Conservation (phyloP, 352 stramenopile species). For the Globisporangium parvum region DNA sequence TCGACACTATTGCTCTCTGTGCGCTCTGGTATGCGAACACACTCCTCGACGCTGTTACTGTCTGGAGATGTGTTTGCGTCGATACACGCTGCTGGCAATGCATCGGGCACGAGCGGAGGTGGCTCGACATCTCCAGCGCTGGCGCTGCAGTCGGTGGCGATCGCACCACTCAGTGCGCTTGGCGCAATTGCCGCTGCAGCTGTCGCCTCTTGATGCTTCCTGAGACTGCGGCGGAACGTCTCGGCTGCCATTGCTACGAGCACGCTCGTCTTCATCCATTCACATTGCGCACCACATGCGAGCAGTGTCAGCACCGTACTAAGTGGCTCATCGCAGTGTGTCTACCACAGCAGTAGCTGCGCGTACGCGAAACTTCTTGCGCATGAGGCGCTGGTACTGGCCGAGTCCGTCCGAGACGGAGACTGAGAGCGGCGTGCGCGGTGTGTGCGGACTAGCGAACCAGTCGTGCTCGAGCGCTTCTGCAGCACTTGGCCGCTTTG, state of each 20-base stretch:
- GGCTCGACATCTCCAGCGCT: too few relatives aligned
- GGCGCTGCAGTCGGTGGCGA: too few relatives aligned
- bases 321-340: neutral
- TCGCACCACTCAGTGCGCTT: neutral
- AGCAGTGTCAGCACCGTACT: neutral
- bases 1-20: neutral
- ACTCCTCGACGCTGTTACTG: neutral
- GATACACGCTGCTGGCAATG: neutral
- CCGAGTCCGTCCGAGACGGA: constrained; percentile 42
- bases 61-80: neutral
- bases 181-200: neutral
- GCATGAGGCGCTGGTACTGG: constrained; percentile 54
- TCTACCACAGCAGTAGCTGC: neutral
- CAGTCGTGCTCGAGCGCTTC: constrained; percentile 40
- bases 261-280: constrained; percentile 36
- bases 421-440: constrained; percentile 38
- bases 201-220: constrained; percentile 20
- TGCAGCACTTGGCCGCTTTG: constrained; percentile 22
- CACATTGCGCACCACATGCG: neutral
- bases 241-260: constrained; percentile 50
- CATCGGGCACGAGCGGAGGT: neutral
- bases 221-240: constrained; percentile 41
- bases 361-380: constrained; percentile 56
- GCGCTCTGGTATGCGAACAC: neutral
- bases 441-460: constrained; percentile 40